Evolutionary conservation across 2,329 filamentous ascomycete species (phyloP), one percentile per base, ranked within the genome.

Genomic region (Fusarium goolgardi): DNA sequence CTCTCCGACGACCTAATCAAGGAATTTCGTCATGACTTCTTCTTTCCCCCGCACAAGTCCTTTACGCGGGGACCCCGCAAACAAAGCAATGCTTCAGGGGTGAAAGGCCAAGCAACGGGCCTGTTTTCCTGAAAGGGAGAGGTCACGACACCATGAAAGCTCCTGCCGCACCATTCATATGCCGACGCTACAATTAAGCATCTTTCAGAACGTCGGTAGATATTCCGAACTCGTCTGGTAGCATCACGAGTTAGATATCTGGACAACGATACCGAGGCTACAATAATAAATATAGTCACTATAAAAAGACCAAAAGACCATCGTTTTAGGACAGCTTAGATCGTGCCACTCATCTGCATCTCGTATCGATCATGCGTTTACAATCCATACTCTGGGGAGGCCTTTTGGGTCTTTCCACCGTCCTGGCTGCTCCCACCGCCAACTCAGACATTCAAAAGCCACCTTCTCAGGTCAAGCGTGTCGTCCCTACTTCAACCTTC

Each of bases 401-500:
- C 9, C 65, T 68, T 31, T 40, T 69, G n/a, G 46, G 65, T 27
- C 65, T 68, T 37, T 61, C 65, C 12, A 37, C 40, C n/a, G 65
- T 69, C 21, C 34, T 68, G 11, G 63, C 63, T 55, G 63, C 65
- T 10, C 65, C 65, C 5, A 43, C 60, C n/a, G 51, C 65, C 18
- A 66, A 68, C 45, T 37, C 59, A 2, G 35, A 41, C 18, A 16
- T 59, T 4, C 49, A 54, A 18, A 51, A 55, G 11, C 34, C 61
- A 5, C 43, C 60, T 23, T 62, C 65, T 4, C 60, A 50, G 4
- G 61, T 34, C 5, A 57, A 66, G 34, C 65, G 65, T n/a, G 31
- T 65, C n/a, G 35, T 65, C 18, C 65, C 65, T 9, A 57, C 65
- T 5, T 68, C 65, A 1, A 72, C 69, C 12, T 70, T 73, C 29